phyloP scores from a whole-genome alignment of 495 filamentous ascomycete genomes.

The Penicillium pulvis region DNA sequence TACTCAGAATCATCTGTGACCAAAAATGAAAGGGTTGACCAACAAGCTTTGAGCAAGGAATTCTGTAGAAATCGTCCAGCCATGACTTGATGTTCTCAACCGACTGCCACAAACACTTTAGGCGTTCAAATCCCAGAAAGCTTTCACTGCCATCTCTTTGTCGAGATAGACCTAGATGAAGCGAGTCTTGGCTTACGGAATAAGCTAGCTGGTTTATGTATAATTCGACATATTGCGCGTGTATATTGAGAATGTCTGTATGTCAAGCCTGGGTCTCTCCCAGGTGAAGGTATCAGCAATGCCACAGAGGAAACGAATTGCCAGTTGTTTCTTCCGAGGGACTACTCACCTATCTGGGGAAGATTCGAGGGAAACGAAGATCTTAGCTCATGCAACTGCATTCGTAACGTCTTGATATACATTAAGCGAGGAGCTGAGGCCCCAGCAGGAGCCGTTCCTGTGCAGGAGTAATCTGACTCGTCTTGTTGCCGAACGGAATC shows the following conservation, averaged over 20 bases:
- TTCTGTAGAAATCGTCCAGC: conserved; percentile 34
- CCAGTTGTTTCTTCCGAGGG: not conserved
- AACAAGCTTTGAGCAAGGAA: conserved; percentile 24
- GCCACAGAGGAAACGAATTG: not conserved
- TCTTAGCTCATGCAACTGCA: conserved; percentile 24
- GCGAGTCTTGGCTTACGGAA: conserved; percentile 23
- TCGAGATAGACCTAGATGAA: conserved; percentile 16
- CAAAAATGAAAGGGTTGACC: conserved; percentile 39
- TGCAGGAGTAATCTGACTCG: conserved; percentile 18
- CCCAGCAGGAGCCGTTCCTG: conserved; percentile 11
- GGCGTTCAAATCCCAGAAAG: conserved; percentile 32
- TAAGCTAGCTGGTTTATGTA: conserved; percentile 38
- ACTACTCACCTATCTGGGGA: conserved; percentile 23
- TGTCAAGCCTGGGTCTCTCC: not conserved
- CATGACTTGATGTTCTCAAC: conserved; percentile 38
- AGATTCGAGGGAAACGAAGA: conserved; percentile 19
- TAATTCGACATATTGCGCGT: conserved; percentile 39
- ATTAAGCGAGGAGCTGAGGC: conserved; percentile 21
- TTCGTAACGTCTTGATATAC: conserved; percentile 30
- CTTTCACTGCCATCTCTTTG: conserved; percentile 7
- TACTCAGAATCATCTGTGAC: conserved; percentile 37
- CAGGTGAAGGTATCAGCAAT: not conserved
- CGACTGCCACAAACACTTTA: conserved; percentile 37
- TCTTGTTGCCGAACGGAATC: conserved; percentile 28
- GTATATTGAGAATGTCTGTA: conserved; percentile 31